Percentiles rank a stretch among this genome's conserved stretches.
These are phyloP conservation scores for Flaveria brownii DNA, from an alignment of 129 eudicot genomes.

Conservation along the genomic window DNA sequence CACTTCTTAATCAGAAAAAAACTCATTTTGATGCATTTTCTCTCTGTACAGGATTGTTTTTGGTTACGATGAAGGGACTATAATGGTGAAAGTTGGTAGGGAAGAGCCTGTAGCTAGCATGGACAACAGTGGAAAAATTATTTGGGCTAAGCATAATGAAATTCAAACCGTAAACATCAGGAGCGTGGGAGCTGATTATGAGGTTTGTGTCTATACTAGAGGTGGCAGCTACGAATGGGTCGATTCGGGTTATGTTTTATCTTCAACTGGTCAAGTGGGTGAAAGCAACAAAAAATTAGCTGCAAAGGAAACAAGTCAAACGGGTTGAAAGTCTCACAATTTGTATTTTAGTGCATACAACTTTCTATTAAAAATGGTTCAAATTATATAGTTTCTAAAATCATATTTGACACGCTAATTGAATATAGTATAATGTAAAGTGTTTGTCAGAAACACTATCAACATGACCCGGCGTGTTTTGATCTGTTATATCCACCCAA, in stretches of 20 bases:
- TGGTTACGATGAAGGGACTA: slow-evolving; percentile 93
- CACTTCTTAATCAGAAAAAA: slow-evolving; percentile 16
- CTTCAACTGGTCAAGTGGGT: neutral
- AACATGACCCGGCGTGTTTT: neutral
- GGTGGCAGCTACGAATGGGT: neutral
- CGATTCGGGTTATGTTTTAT: neutral
- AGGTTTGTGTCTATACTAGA: slow-evolving; percentile 44
- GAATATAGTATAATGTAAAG: neutral
- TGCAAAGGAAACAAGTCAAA: neutral
- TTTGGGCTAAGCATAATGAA: slow-evolving; percentile 95
- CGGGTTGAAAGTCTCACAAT: neutral
- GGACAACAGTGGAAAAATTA: slow-evolving; percentile 88
- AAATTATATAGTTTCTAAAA: neutral
- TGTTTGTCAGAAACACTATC: neutral
- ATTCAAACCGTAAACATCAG: slow-evolving; percentile 81
- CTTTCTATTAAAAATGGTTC: neutral
- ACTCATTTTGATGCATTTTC: slow-evolving; percentile 1
- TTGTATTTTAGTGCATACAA: neutral
- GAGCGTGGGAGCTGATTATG: slow-evolving; percentile 83
- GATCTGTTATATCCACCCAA: neutral
- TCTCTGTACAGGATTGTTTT: slow-evolving; percentile 63
- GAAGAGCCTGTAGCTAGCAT: slow-evolving; percentile 94
- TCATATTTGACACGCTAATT: neutral
- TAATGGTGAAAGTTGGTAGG: slow-evolving; percentile 91
- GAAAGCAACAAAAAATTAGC: neutral